A percentile compares a stretch with the other conserved stretches of the same genome.
Conservation (phyloP, 495 filamentous ascomycete species). For the Hypoxylon intermedium region DNA sequence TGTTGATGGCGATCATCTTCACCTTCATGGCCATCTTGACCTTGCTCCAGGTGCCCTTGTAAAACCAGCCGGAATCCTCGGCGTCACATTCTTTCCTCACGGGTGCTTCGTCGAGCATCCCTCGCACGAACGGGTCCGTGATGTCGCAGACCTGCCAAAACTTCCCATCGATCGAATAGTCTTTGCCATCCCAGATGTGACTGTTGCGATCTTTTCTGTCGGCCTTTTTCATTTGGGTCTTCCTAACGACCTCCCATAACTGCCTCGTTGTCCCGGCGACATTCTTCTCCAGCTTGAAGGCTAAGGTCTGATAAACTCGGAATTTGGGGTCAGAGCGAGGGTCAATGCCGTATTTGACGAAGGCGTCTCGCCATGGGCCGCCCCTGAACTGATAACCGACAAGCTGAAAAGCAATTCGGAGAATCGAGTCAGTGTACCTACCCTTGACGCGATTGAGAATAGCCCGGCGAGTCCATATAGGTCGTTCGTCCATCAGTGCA, state of each 20-base stretch:
- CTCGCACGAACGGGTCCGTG: constrained; percentile 71
- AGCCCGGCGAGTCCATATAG: constrained; percentile 84
- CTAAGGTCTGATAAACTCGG: constrained; percentile 83
- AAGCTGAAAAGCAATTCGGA: constrained; percentile 73
- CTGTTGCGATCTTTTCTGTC: constrained; percentile 48
- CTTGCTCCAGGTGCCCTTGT: constrained; percentile 77
- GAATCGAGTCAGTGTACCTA: constrained; percentile 49
- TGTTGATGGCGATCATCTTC: constrained; percentile 68
- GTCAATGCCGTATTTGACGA: constrained; percentile 85
- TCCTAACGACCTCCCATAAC: constrained; percentile 53
- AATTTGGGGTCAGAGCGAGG: constrained; percentile 77
- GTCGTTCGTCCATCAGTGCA: constrained; percentile 70
- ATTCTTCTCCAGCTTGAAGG: constrained; percentile 68
- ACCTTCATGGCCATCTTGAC: constrained; percentile 83
- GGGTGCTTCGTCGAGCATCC: constrained; percentile 58
- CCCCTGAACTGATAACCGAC: constrained; percentile 87
- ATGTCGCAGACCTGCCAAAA: constrained; percentile 96
- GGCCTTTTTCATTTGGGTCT: constrained; percentile 40
- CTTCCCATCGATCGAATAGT: constrained; percentile 73
- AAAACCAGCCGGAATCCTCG: constrained; percentile 80
- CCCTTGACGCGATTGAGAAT: constrained; percentile 71
- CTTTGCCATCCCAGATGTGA: constrained; percentile 83
- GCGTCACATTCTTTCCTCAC: constrained; percentile 61
- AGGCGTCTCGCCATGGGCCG: constrained; percentile 88
- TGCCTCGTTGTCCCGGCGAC: constrained; percentile 53